These are phyloP conservation scores for Entamoeba histolytica DNA, from an alignment of 208 protist genomes.

Conservation along the genomic window DNA sequence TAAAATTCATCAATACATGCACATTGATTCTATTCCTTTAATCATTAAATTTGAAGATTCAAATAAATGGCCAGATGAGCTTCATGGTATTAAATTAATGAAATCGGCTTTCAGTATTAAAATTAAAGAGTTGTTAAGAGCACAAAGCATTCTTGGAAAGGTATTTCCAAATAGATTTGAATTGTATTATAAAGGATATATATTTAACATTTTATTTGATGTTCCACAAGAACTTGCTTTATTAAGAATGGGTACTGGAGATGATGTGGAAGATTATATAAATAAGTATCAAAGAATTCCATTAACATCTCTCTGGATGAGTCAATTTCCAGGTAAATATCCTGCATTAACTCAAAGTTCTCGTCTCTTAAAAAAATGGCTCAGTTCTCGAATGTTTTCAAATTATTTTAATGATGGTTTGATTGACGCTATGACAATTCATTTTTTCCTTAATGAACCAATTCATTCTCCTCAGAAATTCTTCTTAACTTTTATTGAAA, in stretches of 20 bases:
- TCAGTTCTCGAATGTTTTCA: background rate
- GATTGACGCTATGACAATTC: background rate
- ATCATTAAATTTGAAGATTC: background rate
- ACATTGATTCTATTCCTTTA: background rate
- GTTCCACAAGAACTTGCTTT: background rate
- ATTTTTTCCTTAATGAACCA: background rate
- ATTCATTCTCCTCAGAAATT: background rate
- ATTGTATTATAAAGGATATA: background rate
- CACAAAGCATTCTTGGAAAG: background rate
- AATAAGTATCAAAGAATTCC: background rate
- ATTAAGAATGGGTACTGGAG: background rate
- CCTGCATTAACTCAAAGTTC: background rate
- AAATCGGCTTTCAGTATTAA: background rate
- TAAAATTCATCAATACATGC: background rate
- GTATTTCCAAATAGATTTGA: background rate
- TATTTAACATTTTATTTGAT: background rate
- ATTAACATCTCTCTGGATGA: background rate
- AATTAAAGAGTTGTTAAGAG: background rate
- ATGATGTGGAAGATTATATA: background rate
- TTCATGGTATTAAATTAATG: background rate
- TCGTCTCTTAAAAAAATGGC: background rate
- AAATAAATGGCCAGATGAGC: background rate
- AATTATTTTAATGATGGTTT: background rate
- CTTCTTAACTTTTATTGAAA: background rate
- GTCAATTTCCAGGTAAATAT: background rate